Conservation (phyloP, 805 yeast species). For the Lipomyces orientalis region DNA sequence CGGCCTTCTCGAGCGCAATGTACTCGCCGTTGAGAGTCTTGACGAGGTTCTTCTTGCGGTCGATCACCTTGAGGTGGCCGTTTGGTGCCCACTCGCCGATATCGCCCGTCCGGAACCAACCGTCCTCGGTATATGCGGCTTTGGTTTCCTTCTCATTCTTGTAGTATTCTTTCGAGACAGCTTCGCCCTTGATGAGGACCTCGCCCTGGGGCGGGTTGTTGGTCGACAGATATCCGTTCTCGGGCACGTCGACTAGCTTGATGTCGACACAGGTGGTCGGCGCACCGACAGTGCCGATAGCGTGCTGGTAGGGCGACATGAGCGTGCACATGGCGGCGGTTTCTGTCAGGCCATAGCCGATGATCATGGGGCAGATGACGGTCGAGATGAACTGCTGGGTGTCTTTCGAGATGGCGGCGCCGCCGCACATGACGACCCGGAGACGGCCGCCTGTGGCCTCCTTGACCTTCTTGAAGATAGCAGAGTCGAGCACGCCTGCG, state of each 20-base stretch:
- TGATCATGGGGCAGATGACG: slow-evolving; percentile 80
- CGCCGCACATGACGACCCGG: slow-evolving; percentile 80
- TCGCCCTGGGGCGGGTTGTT: slow-evolving; percentile 88
- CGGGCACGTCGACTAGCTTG: slow-evolving; percentile 88
- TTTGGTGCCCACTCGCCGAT: slow-evolving; percentile 88
- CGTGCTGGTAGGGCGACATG: slow-evolving; percentile 66
- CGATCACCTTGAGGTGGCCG: slow-evolving; percentile 84
- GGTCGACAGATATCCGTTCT: slow-evolving; percentile 82
- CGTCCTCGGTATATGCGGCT: slow-evolving; percentile 75
- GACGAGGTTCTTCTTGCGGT: slow-evolving; percentile 93
- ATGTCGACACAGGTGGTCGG: slow-evolving; percentile 81
- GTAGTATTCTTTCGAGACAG: slow-evolving; percentile 78
- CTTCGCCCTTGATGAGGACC: slow-evolving; percentile 75
- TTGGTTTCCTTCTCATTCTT: slow-evolving; percentile 81
- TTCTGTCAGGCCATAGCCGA: slow-evolving; percentile 97
- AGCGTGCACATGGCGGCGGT: slow-evolving; percentile 88
- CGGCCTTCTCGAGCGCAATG: slow-evolving; percentile 94
- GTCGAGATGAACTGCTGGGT: slow-evolving; percentile 78
- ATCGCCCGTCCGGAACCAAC: slow-evolving; percentile 97
- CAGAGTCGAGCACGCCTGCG: slow-evolving; percentile 64
- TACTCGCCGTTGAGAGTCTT: slow-evolving; percentile 97
- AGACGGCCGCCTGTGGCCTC: slow-evolving; percentile 94
- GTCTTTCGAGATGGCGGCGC: slow-evolving; percentile 81
- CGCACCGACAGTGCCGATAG: slow-evolving; percentile 80
- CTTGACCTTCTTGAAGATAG: slow-evolving; percentile 85